Conservation (phyloP, 306 rosid species). For the Myrica gale region DNA sequence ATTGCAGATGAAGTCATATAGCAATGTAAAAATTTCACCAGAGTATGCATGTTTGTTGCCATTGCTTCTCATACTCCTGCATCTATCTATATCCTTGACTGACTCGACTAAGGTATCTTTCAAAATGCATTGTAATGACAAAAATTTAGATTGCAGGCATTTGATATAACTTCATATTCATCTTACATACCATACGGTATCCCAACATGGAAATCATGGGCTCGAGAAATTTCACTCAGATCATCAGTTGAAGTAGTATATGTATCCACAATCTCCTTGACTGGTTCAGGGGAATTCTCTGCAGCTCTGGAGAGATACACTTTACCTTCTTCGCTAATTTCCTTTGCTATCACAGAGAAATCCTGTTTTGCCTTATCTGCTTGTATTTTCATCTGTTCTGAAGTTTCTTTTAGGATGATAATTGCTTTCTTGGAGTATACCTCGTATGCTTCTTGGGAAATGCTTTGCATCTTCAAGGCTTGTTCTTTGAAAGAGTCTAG, state of each 20-base stretch:
- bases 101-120: not conserved
- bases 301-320: conserved; percentile 63
- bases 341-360: conserved; percentile 61
- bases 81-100: not conserved
- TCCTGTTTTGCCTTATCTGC: conserved; percentile 70
- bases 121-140: conserved; percentile 1
- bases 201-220: conserved; percentile 81
- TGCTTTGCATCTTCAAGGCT: conserved; percentile 63
- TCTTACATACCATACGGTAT: conserved; percentile 83
- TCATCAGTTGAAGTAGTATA: conserved; percentile 59
- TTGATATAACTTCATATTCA: conserved; percentile 14
- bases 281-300: conserved; percentile 70
- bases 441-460: conserved; percentile 85
- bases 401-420: conserved; percentile 58
- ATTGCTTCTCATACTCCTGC: not conserved
- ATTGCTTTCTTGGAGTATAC: conserved; percentile 71
- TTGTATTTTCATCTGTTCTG: conserved; percentile 75
- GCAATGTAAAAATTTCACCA: not conserved
- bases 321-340: conserved; percentile 70
- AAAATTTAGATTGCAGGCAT: not conserved
- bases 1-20: not conserved
- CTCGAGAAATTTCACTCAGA: conserved; percentile 52
- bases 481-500: conserved; percentile 77
- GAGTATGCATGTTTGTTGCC: not conserved
- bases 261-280: conserved; percentile 76